Base-by-base conservation (phyloP, 306 rosid genomes). In the Styphnolobium japonicum region DNA sequence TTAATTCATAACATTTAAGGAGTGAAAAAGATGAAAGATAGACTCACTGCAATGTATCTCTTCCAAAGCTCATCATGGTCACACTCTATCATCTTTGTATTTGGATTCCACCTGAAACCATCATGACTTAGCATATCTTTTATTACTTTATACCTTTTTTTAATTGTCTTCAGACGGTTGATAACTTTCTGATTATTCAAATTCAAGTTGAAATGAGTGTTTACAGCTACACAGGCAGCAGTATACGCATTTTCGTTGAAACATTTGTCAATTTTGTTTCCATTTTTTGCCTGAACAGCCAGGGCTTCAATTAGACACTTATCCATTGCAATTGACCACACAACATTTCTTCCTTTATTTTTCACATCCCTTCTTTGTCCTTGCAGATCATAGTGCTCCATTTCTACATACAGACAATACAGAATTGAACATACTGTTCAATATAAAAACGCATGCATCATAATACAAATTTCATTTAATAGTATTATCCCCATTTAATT, bases 311-410 rank as follows among this genome's bases (percentile, higher is more conserved):
- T 90, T 27, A 92, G 86, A 73, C 95, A 92, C 86, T 86, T 90
- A 75, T 90, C 97, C 93, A 92, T 92, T 61, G 90, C 91, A 80
- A 74, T 71, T 79, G 97, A 92, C 97, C 97, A 92, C 46, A 92
- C 93, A 77, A 92, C 95, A 78, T 92, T 92, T 85, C 91, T 90
- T 80, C 95, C 95, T 73, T 89, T 92, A 81, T 84, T 89, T 87
- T 87, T 92, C 80, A 81, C 70, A 79, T 86, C 92, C 88, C 85
- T 83, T 84, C 92, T 90, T 81, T 88, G 90, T 39, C 89, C 85
- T 69, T 80, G 89, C 65, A 82, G 74, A 80, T 86, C 93, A 82
- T 81, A 88, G 11, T 89, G 90, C 71, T 90, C 93, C 97, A 90
- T 92, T 73, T 84, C 91, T 82, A 76, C 71, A 73, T n/a, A 73